Evolutionary conservation across 495 filamentous ascomycete species (phyloP), one percentile per base, ranked within the genome.

Genomic region (Sabuloglossum arenarium): DNA sequence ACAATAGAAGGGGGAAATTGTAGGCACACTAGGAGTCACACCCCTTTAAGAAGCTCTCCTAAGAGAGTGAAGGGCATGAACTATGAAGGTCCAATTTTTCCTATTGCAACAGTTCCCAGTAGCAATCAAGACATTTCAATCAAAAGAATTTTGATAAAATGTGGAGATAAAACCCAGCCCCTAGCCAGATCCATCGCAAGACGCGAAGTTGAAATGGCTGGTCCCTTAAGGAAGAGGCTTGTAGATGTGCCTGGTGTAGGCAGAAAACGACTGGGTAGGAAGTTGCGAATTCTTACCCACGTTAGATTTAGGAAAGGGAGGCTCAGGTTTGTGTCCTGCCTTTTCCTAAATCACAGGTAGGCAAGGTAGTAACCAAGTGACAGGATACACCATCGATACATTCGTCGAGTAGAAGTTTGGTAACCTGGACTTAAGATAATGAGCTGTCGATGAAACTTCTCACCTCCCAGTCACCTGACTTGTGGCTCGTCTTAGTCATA

Each of bases 21-120:
- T 51, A 27, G 47, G 47, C 47, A 51, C 47, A 51, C 47, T 51
- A 28, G 47, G 47, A 51, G 47, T 51, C 47, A 51, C 47, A 16
- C 47, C 47, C 47, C 16, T 19, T 27, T 8, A n/a, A 28, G 47
- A 28, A 51, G 28, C 21, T 19, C 47, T 16, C 24, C 12, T 1
- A 29, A 29, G 16, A 39, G 47, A 51, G 47, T 51, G 23, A 29
- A 51, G 28, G 47, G 47, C 25, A 29, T 51, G 47, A 51, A 51
- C 47, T 51, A 51, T 51, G 47, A 51, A 51, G 47, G 47, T 51
- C 47, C 47, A 19, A n/a, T 6, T 51, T 51, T 51, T 39, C 23
- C 47, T 51, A 14, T 51, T 4, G 47, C 47, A 51, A 51, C 25
- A 19, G 28, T 3, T 51, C 16, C 47, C 47, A 21, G n/a, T 43